phyloP scores from a whole-genome alignment of 371 early-diverging fungal genomes.

The Syncephalis plumigaleata region DNA sequence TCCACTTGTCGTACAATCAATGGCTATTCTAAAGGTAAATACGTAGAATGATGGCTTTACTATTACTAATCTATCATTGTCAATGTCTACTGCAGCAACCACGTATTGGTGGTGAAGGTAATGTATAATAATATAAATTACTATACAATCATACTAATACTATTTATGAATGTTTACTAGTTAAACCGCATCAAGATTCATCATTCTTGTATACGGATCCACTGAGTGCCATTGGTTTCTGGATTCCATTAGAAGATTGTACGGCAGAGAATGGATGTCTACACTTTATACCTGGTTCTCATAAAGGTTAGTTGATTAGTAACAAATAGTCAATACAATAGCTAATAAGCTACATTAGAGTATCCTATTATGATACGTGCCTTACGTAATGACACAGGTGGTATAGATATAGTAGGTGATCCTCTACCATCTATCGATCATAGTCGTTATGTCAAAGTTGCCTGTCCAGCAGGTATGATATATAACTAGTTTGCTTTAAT shows the following conservation, averaged over 20 bases:
- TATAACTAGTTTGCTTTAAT: slow-evolving; percentile 9
- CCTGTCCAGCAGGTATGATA: no score
- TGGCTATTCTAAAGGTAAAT: slow-evolving; percentile 64
- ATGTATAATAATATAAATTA: no score
- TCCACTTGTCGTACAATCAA: slow-evolving; percentile 71
- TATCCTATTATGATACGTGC: slow-evolving; percentile 55
- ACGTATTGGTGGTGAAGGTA: slow-evolving; percentile 49
- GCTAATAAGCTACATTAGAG: slow-evolving; percentile 8
- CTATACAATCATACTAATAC: no score
- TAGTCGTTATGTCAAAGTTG: no score
- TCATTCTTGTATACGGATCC: slow-evolving; percentile 83
- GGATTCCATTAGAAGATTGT: slow-evolving; percentile 91
- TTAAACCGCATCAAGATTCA: slow-evolving; percentile 74
- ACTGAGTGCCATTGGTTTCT: slow-evolving; percentile 68
- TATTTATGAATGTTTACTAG: slow-evolving; percentile 9
- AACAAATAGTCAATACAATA: background rate
- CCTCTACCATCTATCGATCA: background rate
- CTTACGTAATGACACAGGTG: slow-evolving; percentile 34
- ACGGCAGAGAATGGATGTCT: slow-evolving; percentile 77
- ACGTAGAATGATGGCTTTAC: slow-evolving; percentile 15
- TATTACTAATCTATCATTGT: background rate
- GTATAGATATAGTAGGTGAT: slow-evolving; percentile 5
- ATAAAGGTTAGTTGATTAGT: slow-evolving; percentile 31
- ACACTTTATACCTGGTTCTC: slow-evolving; percentile 72
- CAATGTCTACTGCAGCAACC: slow-evolving; percentile 28